Percentiles rank a stretch among this genome's conserved stretches.
These are phyloP conservation scores for Aspergillus thermomutatus DNA, from an alignment of 2,329 filamentous ascomycete genomes.

Conservation along the genomic window DNA sequence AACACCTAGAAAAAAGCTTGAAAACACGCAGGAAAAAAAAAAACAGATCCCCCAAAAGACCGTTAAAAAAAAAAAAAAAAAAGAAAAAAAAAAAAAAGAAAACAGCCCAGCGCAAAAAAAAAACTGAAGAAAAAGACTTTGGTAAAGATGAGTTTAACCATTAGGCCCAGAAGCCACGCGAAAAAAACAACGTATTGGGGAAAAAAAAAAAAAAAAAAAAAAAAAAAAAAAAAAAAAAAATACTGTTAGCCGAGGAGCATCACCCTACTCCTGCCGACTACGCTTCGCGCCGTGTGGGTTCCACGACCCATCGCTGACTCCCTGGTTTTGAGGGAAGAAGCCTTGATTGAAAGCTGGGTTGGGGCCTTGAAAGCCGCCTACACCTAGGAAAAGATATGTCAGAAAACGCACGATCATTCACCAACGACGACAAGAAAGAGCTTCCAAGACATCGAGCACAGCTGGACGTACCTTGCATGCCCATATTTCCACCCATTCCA, in stretches of 20 bases:
- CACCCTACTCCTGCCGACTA: conserved; percentile 63
- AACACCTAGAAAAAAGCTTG: conserved; percentile 21
- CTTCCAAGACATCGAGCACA: neutral
- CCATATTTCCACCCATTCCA: conserved; percentile 46
- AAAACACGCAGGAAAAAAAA: conserved; percentile 6
- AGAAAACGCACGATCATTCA: conserved; percentile 8
- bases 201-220: conserved; percentile 2
- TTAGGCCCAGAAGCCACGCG: conserved; percentile 6
- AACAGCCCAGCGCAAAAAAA: neutral
- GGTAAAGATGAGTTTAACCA: conserved; percentile 8
- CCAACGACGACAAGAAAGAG: neutral
- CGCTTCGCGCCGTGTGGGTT: conserved; percentile 81
- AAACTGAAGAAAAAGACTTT: conserved; percentile 8
- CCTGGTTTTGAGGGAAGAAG: conserved; percentile 61
- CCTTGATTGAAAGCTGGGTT: conserved; percentile 68
- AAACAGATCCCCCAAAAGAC: conserved; percentile 17
- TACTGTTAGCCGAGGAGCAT: neutral
- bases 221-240: neutral
- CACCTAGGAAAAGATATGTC: conserved; percentile 24
- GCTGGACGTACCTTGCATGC: conserved; percentile 46
- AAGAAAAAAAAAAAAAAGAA: conserved; percentile 3
- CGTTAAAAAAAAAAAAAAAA: conserved; percentile 8
- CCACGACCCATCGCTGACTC: conserved; percentile 60
- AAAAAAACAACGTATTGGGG: conserved; percentile 5
- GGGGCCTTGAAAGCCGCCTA: conserved; percentile 65